phyloP scores from a whole-genome alignment of 768 basidiomycete genomes.

The Macrolepiota dolichaula region DNA sequence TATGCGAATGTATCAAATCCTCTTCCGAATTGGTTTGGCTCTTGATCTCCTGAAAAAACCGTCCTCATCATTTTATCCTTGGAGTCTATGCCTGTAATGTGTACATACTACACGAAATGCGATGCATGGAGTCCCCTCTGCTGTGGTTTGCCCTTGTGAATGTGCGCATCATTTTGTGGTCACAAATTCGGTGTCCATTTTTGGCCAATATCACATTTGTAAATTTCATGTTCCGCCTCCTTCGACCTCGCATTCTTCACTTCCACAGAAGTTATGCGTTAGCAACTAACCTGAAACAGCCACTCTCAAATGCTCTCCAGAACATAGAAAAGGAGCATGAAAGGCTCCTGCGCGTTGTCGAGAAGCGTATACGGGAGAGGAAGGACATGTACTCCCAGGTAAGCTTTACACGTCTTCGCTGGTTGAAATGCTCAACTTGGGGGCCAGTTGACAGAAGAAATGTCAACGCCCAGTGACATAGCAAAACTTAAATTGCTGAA shows the following conservation, averaged over 20 bases:
- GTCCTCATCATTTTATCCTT: too few relatives aligned
- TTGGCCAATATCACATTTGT: not conserved
- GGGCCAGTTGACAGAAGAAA: constrained; percentile 47
- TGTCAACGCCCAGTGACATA: constrained; percentile 56
- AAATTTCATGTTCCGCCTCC: constrained; percentile 7
- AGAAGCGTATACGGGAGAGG: constrained; percentile 51
- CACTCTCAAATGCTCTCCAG: constrained; percentile 12
- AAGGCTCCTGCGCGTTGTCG: constrained; percentile 51
- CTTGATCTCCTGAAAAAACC: too few relatives aligned
- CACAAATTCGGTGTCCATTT: not conserved
- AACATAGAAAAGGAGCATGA: constrained; percentile 40
- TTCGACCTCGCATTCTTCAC: constrained; percentile 7
- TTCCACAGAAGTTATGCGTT: constrained; percentile 1
- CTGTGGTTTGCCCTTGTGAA: too few relatives aligned
- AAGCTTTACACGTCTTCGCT: not conserved
- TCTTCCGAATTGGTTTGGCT: too few relatives aligned
- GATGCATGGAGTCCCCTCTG: too few relatives aligned
- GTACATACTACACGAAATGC: too few relatives aligned
- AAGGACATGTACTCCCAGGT: constrained; percentile 42
- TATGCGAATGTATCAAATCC: too few relatives aligned
- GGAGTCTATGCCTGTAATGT: too few relatives aligned
- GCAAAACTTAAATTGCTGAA: constrained; percentile 57
- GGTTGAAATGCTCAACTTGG: constrained; percentile 10
- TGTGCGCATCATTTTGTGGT: too few relatives aligned
- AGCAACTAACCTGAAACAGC: not conserved